Evolutionary conservation across 768 basidiomycete species (phyloP), one percentile per base, ranked within the genome.

Genomic region (Auricularia cornea): DNA sequence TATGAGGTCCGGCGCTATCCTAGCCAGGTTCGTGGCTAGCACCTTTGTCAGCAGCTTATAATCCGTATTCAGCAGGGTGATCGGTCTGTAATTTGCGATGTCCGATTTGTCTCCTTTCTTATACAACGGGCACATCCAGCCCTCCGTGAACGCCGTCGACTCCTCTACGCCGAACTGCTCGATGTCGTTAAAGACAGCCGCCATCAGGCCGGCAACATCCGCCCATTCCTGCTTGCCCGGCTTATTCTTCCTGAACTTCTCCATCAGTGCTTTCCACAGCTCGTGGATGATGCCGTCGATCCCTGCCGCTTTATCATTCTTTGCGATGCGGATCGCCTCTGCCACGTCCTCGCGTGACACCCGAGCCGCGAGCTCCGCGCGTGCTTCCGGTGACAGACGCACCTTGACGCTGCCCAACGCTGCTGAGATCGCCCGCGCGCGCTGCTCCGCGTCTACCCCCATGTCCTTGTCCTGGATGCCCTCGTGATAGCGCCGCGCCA

Each of bases 81-180:
- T 65, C 20, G 66, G 66, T 10, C 66, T 18, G 61, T 66, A 66
- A 65, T 66, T 66, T 59, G 28, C 40, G 28, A 65, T 62, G 2
- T 44, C 28, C 2, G n/a, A 11, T 38, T 32, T 56, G 23, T 61
- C 51, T 30, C 51, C 41, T 35, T 66, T 66, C 30, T 65, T 66
- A 28, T 62, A 65, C 3, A 66, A 44, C n/a, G 60, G 52, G 41
- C 56, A 65, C 56, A 66, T 62, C 54, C 64, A 38, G 60, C 44
- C 44, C 3, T 48, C 44, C 4, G 44, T 23, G 44, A 48, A 48
- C 3, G 5, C n/a, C 18, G 44, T 23, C 8, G 10, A 3, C 6
- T 20, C 44, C 6, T 18, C n/a, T 3, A 48, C 18, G 5, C n/a
- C 44, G 18, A 6, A 16, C 6, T 6, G 4, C 44, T 48, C 44